These are phyloP conservation scores for Candida sanyaensis DNA, from an alignment of 1,139 yeast species.

Conservation along the genomic window DNA sequence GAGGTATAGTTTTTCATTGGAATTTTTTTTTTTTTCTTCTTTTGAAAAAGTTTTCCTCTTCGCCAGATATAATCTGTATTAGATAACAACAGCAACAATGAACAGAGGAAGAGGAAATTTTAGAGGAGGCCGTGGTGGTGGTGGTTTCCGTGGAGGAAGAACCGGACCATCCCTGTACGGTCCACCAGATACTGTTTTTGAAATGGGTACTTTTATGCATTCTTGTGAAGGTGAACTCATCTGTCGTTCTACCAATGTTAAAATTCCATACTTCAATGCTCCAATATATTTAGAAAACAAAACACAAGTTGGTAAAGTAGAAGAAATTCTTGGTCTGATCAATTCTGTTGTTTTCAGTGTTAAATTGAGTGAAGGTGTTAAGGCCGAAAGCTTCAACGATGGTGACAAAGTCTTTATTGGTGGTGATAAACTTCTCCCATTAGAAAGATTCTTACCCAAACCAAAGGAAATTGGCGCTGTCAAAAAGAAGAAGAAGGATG, in stretches of 20 bases:
- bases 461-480: slow-evolving; percentile 79
- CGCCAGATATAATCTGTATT: neutral
- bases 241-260: slow-evolving; percentile 90
- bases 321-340: slow-evolving; percentile 95
- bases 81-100: slow-evolving; percentile 28
- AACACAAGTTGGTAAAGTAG: slow-evolving; percentile 96
- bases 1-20: neutral
- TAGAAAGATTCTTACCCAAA: slow-evolving; percentile 94
- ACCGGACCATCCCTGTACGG: slow-evolving; percentile 54
- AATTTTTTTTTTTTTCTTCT: slow-evolving; percentile 5
- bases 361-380: slow-evolving; percentile 94
- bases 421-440: slow-evolving; percentile 90
- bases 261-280: slow-evolving; percentile 97
- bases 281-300: slow-evolving; percentile 95
- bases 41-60: slow-evolving; percentile 18
- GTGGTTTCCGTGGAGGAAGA: slow-evolving; percentile 50
- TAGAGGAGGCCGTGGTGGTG: slow-evolving; percentile 66
- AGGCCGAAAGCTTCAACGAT: slow-evolving; percentile 86
- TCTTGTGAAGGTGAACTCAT: slow-evolving; percentile 97
- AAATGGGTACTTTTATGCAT: slow-evolving; percentile 92
- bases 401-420: slow-evolving; percentile 97
- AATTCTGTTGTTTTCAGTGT: slow-evolving; percentile 96
- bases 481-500: slow-evolving; percentile 70
- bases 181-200: slow-evolving; percentile 93
- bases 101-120: slow-evolving; percentile 74